Evolutionary conservation across 164 flowering plant genomes (phyloP), one percentile per base, ranked within the genome.

Genomic region (Paratinospora sagittata): DNA sequence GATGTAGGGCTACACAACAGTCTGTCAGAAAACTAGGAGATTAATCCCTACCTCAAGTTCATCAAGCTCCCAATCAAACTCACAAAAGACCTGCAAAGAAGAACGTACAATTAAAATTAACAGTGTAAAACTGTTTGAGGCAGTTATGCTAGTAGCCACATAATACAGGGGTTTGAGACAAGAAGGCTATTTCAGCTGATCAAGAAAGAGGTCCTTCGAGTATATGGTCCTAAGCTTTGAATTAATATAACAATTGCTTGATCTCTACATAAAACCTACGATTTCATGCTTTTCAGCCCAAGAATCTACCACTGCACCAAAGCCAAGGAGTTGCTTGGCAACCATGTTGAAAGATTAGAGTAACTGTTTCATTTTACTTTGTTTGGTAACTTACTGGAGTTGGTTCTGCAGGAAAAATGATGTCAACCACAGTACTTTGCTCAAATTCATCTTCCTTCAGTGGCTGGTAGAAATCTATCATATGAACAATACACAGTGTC

Each of bases 31-130:
- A 6, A 9, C 30, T 30, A 41, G 8, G 61, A 55, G 52, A 26
- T 3, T 17, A 71, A 62, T 69, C 3, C 27, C 37, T 84, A 94
- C 98, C 92, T 90, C 91, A 71, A 84, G 78, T 37, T 87, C 92
- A 81, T 96, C 98, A 33, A 91, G 65, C 45, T 91, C 93, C 99
- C 98, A 93, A 75, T 96, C 99, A 79, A 89, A 96, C 68, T 88
- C 90, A 77, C 90, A 82, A 55, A 91, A 65, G 45, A 95, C 84
- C 99, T 95, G 88, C 81, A 84, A 41, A 17, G 17, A 70, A 27
- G 52, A 14, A 55, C 17, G 61, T 55, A 55, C 10, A 19, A 17
- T 4, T 8, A 55, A 8, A 55, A 55, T 55, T 19, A 52, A 55
- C 8, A 8, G 0, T 10, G 21, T 55, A 55, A n/a, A 23, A 55